phyloP scores from a whole-genome alignment of 345 rosid genomes.

The Citrus medica region DNA sequence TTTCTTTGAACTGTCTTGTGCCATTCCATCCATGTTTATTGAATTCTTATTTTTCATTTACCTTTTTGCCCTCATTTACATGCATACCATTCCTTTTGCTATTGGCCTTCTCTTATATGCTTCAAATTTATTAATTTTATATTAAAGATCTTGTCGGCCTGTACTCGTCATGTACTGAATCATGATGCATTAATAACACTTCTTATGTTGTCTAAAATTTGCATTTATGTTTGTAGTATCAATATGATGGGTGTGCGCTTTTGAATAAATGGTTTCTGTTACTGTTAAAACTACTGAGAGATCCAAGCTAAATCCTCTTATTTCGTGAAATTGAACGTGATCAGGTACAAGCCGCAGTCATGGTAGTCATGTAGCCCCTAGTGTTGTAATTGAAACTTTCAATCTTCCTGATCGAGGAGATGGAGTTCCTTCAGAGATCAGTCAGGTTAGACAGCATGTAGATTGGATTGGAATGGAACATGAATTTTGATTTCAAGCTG shows the following conservation, averaged over 20 bases:
- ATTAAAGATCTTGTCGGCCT: not conserved
- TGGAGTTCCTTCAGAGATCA: conserved; percentile 64
- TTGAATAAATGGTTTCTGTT: not conserved
- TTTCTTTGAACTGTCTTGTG: not conserved
- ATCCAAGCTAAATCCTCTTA: not conserved
- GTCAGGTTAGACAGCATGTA: conserved; percentile 46
- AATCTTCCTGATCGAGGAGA: conserved; percentile 71
- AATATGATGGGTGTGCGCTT: not conserved
- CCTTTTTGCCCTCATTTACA: not conserved
- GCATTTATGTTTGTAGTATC: not conserved
- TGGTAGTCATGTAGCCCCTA: conserved; percentile 36
- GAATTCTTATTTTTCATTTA: not conserved
- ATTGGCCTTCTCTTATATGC: not conserved
- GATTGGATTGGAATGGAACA: conserved; percentile 13
- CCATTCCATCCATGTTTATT: not conserved
- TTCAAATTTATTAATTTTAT: not conserved
- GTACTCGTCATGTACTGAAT: not conserved
- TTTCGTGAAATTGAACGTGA: conserved; percentile 36
- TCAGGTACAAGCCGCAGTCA: conserved; percentile 35
- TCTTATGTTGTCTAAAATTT: not conserved
- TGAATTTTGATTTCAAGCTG: not conserved
- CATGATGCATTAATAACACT: not conserved
- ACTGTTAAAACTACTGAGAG: not conserved
- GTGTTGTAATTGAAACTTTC: conserved; percentile 63
- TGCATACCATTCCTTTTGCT: not conserved